Conservation (phyloP, 2,329 filamentous ascomycete genomes). For the Gaeumannomyces sp. region DNA sequence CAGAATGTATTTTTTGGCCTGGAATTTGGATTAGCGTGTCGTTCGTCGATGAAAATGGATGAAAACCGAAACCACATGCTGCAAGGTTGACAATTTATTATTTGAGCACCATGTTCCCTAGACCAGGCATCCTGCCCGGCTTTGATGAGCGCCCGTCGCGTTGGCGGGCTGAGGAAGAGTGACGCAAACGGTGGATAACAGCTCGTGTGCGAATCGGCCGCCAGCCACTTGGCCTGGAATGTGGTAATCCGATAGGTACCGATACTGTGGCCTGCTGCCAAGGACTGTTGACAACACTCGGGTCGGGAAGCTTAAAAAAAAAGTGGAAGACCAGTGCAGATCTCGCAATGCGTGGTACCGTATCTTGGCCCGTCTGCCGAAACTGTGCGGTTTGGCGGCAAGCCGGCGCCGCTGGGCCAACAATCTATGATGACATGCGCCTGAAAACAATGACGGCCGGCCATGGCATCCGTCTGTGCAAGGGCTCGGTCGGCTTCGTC, state of each 20-base stretch:
- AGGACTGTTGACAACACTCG: background rate
- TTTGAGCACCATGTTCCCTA: background rate
- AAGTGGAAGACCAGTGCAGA: background rate
- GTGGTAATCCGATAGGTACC: background rate
- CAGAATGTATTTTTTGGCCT: constrained; percentile 63
- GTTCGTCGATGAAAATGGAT: background rate
- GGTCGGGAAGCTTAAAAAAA: background rate
- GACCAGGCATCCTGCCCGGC: background rate
- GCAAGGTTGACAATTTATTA: background rate
- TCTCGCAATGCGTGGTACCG: background rate
- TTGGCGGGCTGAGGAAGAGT: background rate
- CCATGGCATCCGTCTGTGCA: background rate
- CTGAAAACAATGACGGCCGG: background rate
- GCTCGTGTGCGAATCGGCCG: background rate
- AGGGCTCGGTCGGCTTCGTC: too few relatives aligned
- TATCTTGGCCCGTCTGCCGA: too few relatives aligned
- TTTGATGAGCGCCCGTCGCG: too few relatives aligned
- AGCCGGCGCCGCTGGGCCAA: background rate
- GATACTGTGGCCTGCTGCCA: background rate
- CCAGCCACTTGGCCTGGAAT: background rate
- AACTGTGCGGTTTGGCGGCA: background rate
- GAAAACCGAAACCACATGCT: background rate
- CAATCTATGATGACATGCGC: background rate
- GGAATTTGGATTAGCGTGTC: constrained; percentile 9
- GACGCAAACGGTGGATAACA: constrained; percentile 5